Evolutionary conservation across 257 asterid genomes (phyloP), one percentile per base, ranked within the genome.

Genomic region (Buddleja alternifolia): DNA sequence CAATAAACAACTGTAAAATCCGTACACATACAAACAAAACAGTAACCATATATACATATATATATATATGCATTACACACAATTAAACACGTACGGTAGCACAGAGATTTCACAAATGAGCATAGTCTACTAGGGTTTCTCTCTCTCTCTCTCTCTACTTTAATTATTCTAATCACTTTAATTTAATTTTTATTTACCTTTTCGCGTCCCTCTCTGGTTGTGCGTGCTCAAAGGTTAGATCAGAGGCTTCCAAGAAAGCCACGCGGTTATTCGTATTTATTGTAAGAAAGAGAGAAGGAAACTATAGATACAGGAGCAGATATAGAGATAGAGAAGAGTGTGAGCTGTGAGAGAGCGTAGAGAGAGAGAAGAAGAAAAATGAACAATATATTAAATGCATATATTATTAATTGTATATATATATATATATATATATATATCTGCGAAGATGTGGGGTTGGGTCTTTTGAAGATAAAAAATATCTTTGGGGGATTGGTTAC

Each of bases 211-310:
- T 37, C 71, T 19, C 21, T 50, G 48, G 58, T 37, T 70, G 58
- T 66, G 60, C 64, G 70, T 69, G 60, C 80, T 72, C 75, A 59
- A 76, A 75, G 75, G 55, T 63, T 54, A 75, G 91, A 86, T 86
- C 93, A 78, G 82, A 82, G 61, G 75, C 69, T 52, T 65, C 7
- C 51, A 68, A 53, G 73, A 64, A 66, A 53, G 79, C 80, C 82
- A 79, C 79, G 77, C 78, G 75, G 65, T 78, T 45, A 51, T 59
- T 60, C 77, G 56, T 57, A 60, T 44, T 51, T 34, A 69, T 53
- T 60, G 55, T 64, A 52, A 1, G 77, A 19, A 53, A 34, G 74
- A 68, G 75, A 63, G 76, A 51, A 44, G 73, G 63, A 64, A 60
- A 50, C 23, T 42, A 69, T 52, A 69, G 71, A 64, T 78, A 68